Evolutionary conservation across 192 early-diverging fungal species (phyloP).

Genomic region (Piromyces sp.): DNA sequence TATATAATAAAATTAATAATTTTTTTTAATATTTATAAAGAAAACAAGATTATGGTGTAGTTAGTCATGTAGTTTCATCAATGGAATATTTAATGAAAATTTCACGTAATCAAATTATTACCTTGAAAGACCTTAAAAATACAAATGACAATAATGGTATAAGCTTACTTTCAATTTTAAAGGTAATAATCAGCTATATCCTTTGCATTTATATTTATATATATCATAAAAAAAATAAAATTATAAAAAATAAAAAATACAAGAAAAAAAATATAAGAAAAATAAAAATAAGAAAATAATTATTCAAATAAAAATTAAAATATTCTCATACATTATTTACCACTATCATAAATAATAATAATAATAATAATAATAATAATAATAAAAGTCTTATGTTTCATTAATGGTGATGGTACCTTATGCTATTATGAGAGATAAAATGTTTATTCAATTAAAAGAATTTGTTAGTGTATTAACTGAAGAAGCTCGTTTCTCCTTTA

Average conservation of each 20-base stretch:
- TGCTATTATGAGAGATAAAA: background rate
- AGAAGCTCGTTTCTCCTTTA: background rate
- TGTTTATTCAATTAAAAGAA: background rate
- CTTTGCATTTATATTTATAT: no score
- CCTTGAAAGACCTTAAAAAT: background rate
- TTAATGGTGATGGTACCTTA: background rate
- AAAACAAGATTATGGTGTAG: background rate
- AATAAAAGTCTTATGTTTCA: background rate
- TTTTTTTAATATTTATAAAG: background rate
- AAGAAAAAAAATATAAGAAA: no score
- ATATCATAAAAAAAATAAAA: no score
- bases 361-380: background rate
- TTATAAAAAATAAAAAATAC: no score
- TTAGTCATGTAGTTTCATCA: background rate
- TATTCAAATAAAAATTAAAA: no score
- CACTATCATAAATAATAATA: no score
- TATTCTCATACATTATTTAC: no score
- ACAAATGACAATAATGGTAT: background rate
- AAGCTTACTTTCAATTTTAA: background rate
- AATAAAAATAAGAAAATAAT: no score
- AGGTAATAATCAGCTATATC: background rate
- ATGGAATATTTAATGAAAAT: background rate
- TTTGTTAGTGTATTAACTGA: background rate
- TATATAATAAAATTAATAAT: no score
- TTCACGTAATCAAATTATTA: background rate